Evolutionary conservation across 495 filamentous ascomycete genomes (phyloP).

Genomic region (Cryomyces minteri): DNA sequence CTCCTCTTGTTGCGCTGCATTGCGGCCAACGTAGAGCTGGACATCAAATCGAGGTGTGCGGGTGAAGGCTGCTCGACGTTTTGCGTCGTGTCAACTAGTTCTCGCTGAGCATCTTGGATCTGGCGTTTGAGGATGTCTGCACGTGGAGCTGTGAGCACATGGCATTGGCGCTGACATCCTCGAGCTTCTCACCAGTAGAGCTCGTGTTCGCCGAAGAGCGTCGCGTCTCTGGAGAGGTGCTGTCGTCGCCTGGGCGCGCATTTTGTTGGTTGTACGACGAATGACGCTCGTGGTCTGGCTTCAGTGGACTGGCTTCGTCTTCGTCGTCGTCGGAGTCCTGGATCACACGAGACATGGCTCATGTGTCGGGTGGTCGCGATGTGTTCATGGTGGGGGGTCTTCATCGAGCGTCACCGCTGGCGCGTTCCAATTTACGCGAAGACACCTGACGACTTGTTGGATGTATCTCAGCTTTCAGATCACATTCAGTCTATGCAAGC

Average conservation of each 20-base stretch:
- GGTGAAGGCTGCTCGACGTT: neutral
- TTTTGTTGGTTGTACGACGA: neutral
- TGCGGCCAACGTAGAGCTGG: neutral
- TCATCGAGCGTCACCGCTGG: neutral
- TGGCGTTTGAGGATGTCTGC: conserved; percentile 2
- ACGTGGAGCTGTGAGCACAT: neutral
- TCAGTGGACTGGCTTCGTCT: neutral
- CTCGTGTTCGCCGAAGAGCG: neutral
- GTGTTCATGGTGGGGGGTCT: neutral
- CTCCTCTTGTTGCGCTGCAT: neutral
- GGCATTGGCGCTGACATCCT: neutral
- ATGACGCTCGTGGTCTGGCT: neutral
- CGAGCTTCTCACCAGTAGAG: neutral
- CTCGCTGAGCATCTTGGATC: conserved; percentile 3
- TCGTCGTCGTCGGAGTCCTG: neutral
- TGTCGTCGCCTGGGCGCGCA: neutral
- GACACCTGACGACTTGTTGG: neutral
- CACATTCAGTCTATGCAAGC: too few relatives aligned
- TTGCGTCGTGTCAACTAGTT: neutral
- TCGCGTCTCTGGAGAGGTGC: neutral
- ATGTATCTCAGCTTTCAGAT: neutral
- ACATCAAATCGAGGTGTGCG: neutral
- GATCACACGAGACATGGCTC: neutral
- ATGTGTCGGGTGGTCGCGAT: neutral
- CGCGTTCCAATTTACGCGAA: neutral